Evolutionary conservation across 108 stramenopile genomes (phyloP).

Genomic region (Cyclotella cryptica): DNA sequence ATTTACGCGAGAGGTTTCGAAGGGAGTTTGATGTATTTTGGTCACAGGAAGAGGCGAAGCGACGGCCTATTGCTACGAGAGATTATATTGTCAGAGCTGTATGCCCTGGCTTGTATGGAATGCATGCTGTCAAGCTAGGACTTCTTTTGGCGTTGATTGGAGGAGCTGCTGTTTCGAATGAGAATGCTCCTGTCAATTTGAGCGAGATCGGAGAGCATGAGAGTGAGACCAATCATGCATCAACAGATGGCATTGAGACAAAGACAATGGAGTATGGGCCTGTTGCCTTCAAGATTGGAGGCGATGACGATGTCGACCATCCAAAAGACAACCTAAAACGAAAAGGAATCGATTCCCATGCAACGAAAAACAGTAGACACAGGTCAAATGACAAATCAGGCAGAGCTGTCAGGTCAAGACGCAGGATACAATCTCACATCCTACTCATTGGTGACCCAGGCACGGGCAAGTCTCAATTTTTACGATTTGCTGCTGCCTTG

Average conservation of each 20-base stretch:
- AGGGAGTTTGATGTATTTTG: constrained; percentile 91
- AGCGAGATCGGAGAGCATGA: constrained; percentile 34
- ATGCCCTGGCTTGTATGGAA: constrained; percentile 96
- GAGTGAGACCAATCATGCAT: not conserved
- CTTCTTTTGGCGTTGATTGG: constrained; percentile 94
- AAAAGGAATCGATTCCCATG: constrained; percentile 9
- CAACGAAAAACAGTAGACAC: constrained; percentile 16
- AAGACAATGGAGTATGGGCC: constrained; percentile 36
- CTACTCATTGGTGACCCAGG: constrained; percentile 92
- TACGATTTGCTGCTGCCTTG: constrained; percentile 93
- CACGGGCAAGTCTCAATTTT: constrained; percentile 90
- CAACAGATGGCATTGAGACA: constrained; percentile 6
- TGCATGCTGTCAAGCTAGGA: constrained; percentile 94
- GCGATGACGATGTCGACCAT: constrained; percentile 38
- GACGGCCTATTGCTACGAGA: constrained; percentile 83
- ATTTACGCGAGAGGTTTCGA: constrained; percentile 69
- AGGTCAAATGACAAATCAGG: constrained; percentile 16
- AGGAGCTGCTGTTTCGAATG: constrained; percentile 69
- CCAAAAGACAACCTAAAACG: constrained; percentile 4
- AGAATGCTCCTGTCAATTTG: not conserved
- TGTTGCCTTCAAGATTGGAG: constrained; percentile 61
- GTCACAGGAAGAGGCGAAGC: constrained; percentile 51
- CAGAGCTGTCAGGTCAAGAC: constrained; percentile 60
- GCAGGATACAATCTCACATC: constrained; percentile 88
- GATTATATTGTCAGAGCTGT: constrained; percentile 92